Evolutionary conservation across 208 protist genomes (phyloP).

Genomic region (Trypanosoma rangeli): DNA sequence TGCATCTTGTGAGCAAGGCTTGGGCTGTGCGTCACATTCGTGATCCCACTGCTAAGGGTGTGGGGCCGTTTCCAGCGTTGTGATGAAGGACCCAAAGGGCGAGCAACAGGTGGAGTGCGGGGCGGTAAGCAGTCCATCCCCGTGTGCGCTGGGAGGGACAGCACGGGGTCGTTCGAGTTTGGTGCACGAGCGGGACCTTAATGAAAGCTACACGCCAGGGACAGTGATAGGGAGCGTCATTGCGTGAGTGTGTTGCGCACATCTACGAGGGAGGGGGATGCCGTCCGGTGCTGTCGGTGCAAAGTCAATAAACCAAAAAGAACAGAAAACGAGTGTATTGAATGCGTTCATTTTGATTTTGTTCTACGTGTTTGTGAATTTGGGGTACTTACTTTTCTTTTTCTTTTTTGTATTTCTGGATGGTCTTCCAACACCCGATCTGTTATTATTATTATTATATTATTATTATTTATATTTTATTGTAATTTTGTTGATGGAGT

Average conservation of each 20-base stretch:
- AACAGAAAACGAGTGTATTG: too few species aligned
- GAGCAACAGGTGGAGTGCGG: slow-evolving; percentile 40
- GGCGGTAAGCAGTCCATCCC: slow-evolving; percentile 57
- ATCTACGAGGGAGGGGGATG: too few species aligned
- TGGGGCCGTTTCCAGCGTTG: slow-evolving; percentile 58
- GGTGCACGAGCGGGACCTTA: slow-evolving; percentile 43
- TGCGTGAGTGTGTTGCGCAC: slow-evolving; percentile 13
- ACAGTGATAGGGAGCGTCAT: slow-evolving; percentile 47
- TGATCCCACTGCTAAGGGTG: slow-evolving; percentile 23
- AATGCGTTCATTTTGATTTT: too few species aligned
- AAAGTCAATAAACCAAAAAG: too few species aligned
- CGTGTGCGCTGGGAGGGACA: slow-evolving; percentile 60
- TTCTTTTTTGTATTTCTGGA: too few species aligned
- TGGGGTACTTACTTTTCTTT: too few species aligned
- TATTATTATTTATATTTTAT: too few species aligned
- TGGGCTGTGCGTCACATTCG: slow-evolving; percentile 51
- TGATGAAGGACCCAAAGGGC: slow-evolving; percentile 37
- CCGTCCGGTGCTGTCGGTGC: too few species aligned
- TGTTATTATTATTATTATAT: too few species aligned
- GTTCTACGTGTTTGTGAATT: too few species aligned
- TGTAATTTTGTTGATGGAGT: too few species aligned
- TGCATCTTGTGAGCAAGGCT: slow-evolving; percentile 52
- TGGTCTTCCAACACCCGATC: too few species aligned
- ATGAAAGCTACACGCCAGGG: slow-evolving; percentile 66
- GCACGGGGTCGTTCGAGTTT: slow-evolving; percentile 62